Percentiles rank a stretch among this genome's conserved stretches.
These are phyloP conservation scores for Diutina sp. DNA, from an alignment of 1,139 yeast species.

Conservation along the genomic window DNA sequence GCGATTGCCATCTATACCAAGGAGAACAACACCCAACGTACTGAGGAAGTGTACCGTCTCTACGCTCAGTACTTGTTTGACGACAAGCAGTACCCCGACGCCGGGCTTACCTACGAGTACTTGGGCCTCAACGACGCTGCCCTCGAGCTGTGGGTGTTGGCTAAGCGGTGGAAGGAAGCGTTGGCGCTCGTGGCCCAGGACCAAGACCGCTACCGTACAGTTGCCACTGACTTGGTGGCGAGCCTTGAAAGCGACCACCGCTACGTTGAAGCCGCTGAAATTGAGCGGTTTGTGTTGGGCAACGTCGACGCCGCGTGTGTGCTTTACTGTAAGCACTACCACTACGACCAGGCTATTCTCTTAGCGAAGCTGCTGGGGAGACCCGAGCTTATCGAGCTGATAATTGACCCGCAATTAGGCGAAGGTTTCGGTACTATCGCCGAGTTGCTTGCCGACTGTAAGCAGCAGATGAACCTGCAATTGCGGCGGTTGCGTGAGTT, in stretches of 20 bases:
- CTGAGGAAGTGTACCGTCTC: constrained; percentile 38
- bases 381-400: constrained; percentile 35
- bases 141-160: constrained; percentile 51
- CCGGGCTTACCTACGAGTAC: constrained; percentile 70
- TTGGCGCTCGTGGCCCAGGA: constrained; percentile 19
- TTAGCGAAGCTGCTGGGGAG: constrained; percentile 34
- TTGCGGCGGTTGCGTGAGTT: constrained; percentile 72
- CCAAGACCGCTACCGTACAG: constrained; percentile 4
- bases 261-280: constrained; percentile 75
- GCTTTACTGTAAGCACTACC: constrained; percentile 63
- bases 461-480: constrained; percentile 75
- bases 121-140: constrained; percentile 48
- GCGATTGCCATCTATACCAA: constrained; percentile 58
- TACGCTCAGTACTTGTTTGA: constrained; percentile 54
- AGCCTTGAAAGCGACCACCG: constrained; percentile 57
- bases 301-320: constrained; percentile 51
- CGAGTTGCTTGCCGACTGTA: constrained; percentile 85
- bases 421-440: constrained; percentile 86
- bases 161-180: constrained; percentile 81
- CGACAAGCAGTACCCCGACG: constrained; percentile 47
- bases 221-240: constrained; percentile 34
- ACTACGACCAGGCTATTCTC: constrained; percentile 66
- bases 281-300: constrained; percentile 49
- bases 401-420: constrained; percentile 62
- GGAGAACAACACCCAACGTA: constrained; percentile 35